phyloP scores from a whole-genome alignment of 78 protist genomes.

The Chrysochromulina tobinii region DNA sequence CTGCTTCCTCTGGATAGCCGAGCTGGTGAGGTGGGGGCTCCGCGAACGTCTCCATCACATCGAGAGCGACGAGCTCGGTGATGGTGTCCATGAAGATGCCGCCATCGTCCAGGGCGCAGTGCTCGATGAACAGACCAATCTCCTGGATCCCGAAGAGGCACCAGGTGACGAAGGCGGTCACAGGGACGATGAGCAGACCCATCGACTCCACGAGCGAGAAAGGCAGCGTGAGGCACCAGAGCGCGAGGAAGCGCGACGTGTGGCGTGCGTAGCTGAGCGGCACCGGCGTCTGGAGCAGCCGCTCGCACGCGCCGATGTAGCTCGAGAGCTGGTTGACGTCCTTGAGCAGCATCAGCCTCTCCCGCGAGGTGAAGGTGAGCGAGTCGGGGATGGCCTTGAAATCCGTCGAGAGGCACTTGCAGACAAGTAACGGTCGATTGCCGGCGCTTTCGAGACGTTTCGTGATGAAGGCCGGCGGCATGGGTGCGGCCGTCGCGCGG shows the following conservation, averaged over 20 bases:
- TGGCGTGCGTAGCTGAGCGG: slow-evolving; percentile 55
- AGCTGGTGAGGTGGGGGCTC: too few relatives aligned
- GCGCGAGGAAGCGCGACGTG: slow-evolving; percentile 38
- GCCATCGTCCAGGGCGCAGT: slow-evolving; percentile 8
- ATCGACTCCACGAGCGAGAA: slow-evolving; percentile 18
- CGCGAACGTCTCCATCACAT: too few relatives aligned
- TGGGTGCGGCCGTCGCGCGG: too few relatives aligned
- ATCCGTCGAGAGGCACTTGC: background rate
- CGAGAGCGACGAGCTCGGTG: background rate
- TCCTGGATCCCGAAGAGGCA: slow-evolving; percentile 15
- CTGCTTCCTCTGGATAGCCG: too few relatives aligned
- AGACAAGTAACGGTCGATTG: background rate
- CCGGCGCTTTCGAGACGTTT: background rate
- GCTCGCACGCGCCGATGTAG: slow-evolving; percentile 40
- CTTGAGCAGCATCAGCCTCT: background rate
- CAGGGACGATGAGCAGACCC: slow-evolving; percentile 23
- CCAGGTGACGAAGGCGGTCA: background rate
- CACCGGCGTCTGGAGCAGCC: slow-evolving; percentile 45
- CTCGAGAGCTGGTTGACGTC: background rate
- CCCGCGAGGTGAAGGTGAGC: slow-evolving; percentile 8
- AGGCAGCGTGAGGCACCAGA: slow-evolving; percentile 42
- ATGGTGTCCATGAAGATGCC: background rate
- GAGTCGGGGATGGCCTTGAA: background rate
- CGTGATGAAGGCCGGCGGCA: background rate
- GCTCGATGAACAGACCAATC: background rate